These are phyloP conservation scores for Acacia pycnantha DNA, from an alignment of 331 rosid genomes.

Conservation along the genomic window DNA sequence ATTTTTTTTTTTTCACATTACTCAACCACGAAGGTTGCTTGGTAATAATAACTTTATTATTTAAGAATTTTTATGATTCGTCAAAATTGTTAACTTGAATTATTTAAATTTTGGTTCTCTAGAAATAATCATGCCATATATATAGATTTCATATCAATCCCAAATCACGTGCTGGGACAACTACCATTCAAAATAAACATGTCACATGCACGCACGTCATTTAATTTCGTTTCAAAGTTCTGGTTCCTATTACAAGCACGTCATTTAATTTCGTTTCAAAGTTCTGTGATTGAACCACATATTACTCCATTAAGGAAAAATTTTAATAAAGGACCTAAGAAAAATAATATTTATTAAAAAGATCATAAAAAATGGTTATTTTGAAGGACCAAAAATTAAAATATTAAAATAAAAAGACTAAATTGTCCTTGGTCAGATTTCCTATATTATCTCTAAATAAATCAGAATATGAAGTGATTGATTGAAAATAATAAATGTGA, in stretches of 20 bases:
- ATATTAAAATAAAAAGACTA: no score
- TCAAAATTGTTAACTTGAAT: neutral
- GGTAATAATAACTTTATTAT: neutral
- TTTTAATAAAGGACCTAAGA: no score
- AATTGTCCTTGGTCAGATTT: no score
- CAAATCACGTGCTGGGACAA: neutral
- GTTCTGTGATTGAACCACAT: neutral
- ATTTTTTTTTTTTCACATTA: neutral
- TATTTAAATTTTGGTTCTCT: neutral
- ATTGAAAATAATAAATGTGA: no score
- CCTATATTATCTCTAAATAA: no score
- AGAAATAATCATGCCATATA: neutral
- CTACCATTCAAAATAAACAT: neutral
- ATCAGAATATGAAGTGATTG: no score
- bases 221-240: neutral
- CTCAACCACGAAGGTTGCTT: neutral
- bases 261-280: neutral
- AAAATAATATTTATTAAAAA: no score
- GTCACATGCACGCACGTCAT: neutral
- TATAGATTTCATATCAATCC: neutral
- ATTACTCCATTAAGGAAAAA: no score
- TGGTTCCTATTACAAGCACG: neutral
- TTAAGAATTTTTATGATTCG: neutral
- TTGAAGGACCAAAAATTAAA: no score
- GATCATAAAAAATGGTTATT: no score